Evolutionary conservation across 768 basidiomycete species (phyloP), one percentile per base, ranked within the genome.

Genomic region (Boletus fagicola): DNA sequence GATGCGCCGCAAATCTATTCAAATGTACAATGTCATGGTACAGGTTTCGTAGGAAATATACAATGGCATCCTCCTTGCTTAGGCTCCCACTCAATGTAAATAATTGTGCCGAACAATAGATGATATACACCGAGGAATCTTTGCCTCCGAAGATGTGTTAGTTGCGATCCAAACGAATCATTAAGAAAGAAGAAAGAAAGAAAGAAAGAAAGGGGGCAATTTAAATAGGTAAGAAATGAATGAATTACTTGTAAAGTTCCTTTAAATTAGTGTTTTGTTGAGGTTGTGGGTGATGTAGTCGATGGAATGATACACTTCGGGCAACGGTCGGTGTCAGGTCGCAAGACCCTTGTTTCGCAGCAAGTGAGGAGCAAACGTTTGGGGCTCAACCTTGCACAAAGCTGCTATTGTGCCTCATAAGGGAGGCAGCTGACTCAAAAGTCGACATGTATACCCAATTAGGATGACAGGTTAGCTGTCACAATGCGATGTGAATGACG

Each of bases 401-500:
- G 54, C 33, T 39, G 42, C 55, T 26, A 5, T 33, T 22, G 52
- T 20, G 51, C 58, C 57, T 39, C 45, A 48, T 24, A 44, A 36
- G 35, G 50, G 49, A 30, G 69, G 54, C 46, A 20, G 49, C 63
- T 44, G 43, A 52, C 56, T 46, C 48, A 15, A 16, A 15, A 36
- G 35, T 36, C 35, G 56, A 49, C 58, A 44, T 49, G 51, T 59
- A 49, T 69, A 59, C 68, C 67, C 58, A 59, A 58, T 69, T 63
- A 67, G 52, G 57, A 53, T 54, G 69, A 68, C 63, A 59, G 55
- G 51, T 61, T 53, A 48, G 56, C 61, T 51, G 70, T 61, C 67
- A 54, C 52, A 24, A 51, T 54, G 59, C 49, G 55, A 50, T 54
- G 63, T 57, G 61, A 59, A 52, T 30, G 57, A 56, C 46, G 64